These are phyloP conservation scores for Fraxinus nigra DNA, from an alignment of 305 asterid species.

Conservation along the genomic window DNA sequence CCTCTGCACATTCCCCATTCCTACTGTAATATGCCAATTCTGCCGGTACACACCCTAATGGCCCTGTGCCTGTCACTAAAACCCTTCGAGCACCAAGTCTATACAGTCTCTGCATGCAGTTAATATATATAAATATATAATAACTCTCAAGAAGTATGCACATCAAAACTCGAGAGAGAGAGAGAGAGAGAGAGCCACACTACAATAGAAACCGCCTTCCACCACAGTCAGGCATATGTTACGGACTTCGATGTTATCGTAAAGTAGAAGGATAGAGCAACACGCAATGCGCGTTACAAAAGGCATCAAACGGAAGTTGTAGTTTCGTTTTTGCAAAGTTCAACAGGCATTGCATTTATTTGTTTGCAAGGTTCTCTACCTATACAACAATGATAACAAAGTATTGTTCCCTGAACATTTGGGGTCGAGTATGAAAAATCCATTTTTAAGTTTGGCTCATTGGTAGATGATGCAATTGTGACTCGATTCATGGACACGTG, in stretches of 20 bases:
- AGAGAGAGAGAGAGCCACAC: too few species aligned
- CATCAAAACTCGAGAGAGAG: neutral
- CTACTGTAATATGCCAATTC: slow-evolving; percentile 36
- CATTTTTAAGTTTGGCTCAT: neutral
- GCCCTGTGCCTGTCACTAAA: slow-evolving; percentile 53
- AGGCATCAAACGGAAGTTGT: too few species aligned
- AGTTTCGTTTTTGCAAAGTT: too few species aligned
- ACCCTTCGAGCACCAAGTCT: slow-evolving; percentile 37
- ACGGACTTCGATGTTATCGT: too few species aligned
- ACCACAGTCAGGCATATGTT: too few species aligned
- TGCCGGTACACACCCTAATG: slow-evolving; percentile 50
- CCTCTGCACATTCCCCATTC: slow-evolving; percentile 38
- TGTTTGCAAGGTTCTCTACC: too few species aligned
- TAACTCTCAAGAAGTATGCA: neutral
- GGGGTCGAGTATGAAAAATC: neutral
- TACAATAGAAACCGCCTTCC: too few species aligned
- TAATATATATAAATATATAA: neutral
- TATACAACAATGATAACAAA: neutral
- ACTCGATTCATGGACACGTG: neutral
- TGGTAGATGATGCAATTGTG: neutral
- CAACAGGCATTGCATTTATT: too few species aligned
- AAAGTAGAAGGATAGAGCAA: too few species aligned
- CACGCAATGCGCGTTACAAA: too few species aligned
- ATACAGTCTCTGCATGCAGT: slow-evolving; percentile 29
- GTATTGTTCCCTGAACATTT: neutral